Conservation (phyloP, 768 basidiomycete genomes). For the Collybia sp. region DNA sequence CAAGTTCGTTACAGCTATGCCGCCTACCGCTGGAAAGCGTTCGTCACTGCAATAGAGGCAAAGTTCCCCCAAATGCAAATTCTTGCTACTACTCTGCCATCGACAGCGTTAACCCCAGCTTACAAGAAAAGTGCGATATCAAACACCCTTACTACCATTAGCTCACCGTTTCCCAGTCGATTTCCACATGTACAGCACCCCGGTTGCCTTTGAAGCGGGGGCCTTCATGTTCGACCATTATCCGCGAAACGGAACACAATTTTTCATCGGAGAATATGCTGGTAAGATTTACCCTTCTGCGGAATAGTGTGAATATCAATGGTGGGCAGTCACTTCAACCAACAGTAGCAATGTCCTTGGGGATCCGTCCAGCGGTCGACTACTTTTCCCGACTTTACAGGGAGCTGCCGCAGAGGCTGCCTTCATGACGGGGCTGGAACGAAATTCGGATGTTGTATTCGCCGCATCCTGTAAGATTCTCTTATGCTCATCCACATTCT, state of each 20-base stretch:
- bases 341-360: conserved; percentile 23
- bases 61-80: conserved; percentile 31
- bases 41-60: conserved; percentile 15
- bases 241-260: conserved; percentile 48
- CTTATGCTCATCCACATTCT: too few species aligned
- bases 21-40: conserved; percentile 23
- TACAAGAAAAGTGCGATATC: conserved; percentile 27
- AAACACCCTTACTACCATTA: background rate
- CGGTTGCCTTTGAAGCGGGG: conserved; percentile 39
- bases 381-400: conserved; percentile 26
- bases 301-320: too few species aligned
- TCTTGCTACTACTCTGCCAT: conserved; percentile 41
- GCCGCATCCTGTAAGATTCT: conserved; percentile 36
- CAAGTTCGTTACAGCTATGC: conserved; percentile 37
- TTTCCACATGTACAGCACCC: conserved; percentile 48
- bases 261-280: conserved; percentile 52
- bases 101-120: conserved; percentile 35
- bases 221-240: conserved; percentile 49
- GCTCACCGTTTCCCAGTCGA: conserved; percentile 30
- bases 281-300: conserved; percentile 24
- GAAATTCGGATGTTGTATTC: conserved; percentile 57
- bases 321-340: conserved; percentile 22
- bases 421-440: conserved; percentile 58
- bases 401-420: conserved; percentile 50
- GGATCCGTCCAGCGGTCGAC: conserved; percentile 20